These are phyloP conservation scores for Botryosphaeria dothidea DNA, from an alignment of 2,329 filamentous ascomycete species.

Conservation along the genomic window DNA sequence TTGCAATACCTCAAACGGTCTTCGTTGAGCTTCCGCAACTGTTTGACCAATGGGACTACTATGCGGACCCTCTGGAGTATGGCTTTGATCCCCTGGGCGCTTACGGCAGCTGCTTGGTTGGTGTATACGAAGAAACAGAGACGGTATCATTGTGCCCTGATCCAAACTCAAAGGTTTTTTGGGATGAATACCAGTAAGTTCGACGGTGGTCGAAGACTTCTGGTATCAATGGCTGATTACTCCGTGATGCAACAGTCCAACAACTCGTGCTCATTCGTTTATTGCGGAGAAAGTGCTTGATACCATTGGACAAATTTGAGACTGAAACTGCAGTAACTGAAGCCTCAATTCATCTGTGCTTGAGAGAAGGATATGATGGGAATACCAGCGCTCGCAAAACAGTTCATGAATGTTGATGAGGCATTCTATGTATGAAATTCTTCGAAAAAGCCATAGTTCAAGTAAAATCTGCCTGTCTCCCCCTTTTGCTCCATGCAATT, in stretches of 20 bases:
- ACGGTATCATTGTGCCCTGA: neutral
- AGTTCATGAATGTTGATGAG: no score
- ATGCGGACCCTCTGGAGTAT: neutral
- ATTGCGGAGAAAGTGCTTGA: neutral
- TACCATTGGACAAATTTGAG: no score
- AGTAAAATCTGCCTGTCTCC: no score
- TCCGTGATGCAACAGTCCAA: neutral
- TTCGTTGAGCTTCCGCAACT: neutral
- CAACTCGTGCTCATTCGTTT: neutral
- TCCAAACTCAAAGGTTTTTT: neutral
- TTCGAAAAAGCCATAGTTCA: no score
- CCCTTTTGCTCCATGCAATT: no score
- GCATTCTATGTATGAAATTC: no score
- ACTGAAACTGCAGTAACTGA: no score
- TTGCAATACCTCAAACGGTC: neutral
- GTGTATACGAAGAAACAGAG: neutral
- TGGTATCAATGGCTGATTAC: no score
- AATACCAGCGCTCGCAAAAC: no score
- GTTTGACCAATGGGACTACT: neutral
- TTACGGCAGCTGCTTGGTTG: neutral
- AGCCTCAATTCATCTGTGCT: no score
- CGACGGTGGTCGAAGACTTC: neutral
- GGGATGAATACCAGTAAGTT: neutral
- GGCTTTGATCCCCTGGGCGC: neutral
- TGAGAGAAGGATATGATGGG: no score